phyloP scores from a whole-genome alignment of 2,329 filamentous ascomycete genomes.

The Paecilomyces formosus region DNA sequence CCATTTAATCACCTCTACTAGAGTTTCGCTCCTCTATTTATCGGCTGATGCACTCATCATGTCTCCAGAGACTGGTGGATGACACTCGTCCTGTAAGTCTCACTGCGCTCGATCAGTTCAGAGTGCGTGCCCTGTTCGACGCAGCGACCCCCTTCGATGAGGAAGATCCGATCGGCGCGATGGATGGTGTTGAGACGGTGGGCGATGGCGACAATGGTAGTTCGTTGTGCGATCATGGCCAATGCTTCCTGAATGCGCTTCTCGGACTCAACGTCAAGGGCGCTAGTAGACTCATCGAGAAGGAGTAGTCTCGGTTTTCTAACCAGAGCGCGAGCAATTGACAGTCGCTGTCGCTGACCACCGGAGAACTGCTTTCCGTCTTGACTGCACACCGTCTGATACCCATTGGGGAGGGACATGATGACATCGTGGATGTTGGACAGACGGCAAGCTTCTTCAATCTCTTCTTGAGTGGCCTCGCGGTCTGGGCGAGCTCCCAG shows the following conservation, averaged over 20 bases:
- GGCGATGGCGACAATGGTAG: conserved; percentile 35
- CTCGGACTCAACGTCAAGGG: conserved; percentile 49
- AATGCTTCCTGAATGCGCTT: conserved; percentile 38
- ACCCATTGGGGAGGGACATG: conserved; percentile 54
- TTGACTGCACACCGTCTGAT: conserved; percentile 53
- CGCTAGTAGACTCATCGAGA: conserved; percentile 56
- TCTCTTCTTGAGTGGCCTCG: conserved; percentile 52
- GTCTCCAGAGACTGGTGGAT: conserved; percentile 40
- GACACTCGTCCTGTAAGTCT: conserved; percentile 44
- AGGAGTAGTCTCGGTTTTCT: conserved; percentile 49
- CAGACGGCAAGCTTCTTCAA: conserved; percentile 58
- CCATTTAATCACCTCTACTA: background rate
- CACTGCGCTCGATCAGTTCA: conserved; percentile 41
- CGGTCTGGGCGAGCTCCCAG: conserved; percentile 45
- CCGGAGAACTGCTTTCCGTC: conserved; percentile 50
- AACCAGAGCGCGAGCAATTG: conserved; percentile 52
- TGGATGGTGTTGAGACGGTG: conserved; percentile 35
- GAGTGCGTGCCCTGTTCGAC: conserved; percentile 44
- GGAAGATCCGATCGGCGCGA: conserved; percentile 73
- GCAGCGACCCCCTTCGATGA: conserved; percentile 42
- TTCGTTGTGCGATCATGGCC: conserved; percentile 22
- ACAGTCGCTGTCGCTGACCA: conserved; percentile 52
- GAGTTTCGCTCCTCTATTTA: background rate
- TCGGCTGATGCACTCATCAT: conserved; percentile 2
- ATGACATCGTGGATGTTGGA: conserved; percentile 68